A percentile compares a stretch with the other conserved stretches of the same genome.
Evolutionary conservation across 2,329 filamentous ascomycete genomes (phyloP).

Genomic region (Penicillium sp.): DNA sequence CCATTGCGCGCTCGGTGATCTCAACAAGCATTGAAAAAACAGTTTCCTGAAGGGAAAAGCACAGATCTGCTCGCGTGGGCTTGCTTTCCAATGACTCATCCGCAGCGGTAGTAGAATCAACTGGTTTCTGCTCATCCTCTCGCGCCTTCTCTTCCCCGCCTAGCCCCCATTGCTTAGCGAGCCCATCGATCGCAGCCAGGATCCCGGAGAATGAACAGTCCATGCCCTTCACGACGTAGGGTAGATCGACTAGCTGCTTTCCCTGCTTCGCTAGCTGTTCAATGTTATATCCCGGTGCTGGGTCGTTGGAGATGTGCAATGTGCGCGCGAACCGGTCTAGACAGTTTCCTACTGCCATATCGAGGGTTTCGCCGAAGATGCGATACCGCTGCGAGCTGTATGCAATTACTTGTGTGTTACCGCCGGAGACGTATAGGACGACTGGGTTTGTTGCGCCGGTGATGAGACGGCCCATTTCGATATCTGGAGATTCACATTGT

Average conservation of each 20-base stretch:
- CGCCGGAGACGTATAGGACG: conserved; percentile 90
- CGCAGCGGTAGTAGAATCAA: conserved; percentile 21
- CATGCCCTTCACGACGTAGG: conserved; percentile 98
- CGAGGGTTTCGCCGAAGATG: conserved; percentile 95
- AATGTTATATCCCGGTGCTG: conserved; percentile 95
- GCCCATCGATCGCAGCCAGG: conserved; percentile 73
- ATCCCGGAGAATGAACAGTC: conserved; percentile 96
- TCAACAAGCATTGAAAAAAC: conserved; percentile 97
- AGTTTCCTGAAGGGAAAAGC: conserved; percentile 93
- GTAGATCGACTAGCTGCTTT: conserved; percentile 73
- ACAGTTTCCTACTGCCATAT: conserved; percentile 97
- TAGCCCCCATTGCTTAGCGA: conserved; percentile 58
- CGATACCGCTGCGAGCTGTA: conserved; percentile 93
- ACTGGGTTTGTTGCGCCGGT: conserved; percentile 89
- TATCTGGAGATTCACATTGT: conserved; percentile 52
- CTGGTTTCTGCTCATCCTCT: conserved; percentile 43
- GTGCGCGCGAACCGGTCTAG: conserved; percentile 93
- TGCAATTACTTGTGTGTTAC: conserved; percentile 97
- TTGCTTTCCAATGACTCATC: conserved; percentile 42
- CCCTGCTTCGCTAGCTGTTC: conserved; percentile 83
- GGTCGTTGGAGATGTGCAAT: conserved; percentile 88
- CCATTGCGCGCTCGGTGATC: conserved; percentile 98
- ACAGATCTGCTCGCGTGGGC: conserved; percentile 75
- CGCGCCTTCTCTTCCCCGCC: conserved; percentile 46
- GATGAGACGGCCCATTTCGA: conserved; percentile 95